Evolutionary conservation across 345 rosid genomes (phyloP).

Genomic region (Eucalyptus curtisii): DNA sequence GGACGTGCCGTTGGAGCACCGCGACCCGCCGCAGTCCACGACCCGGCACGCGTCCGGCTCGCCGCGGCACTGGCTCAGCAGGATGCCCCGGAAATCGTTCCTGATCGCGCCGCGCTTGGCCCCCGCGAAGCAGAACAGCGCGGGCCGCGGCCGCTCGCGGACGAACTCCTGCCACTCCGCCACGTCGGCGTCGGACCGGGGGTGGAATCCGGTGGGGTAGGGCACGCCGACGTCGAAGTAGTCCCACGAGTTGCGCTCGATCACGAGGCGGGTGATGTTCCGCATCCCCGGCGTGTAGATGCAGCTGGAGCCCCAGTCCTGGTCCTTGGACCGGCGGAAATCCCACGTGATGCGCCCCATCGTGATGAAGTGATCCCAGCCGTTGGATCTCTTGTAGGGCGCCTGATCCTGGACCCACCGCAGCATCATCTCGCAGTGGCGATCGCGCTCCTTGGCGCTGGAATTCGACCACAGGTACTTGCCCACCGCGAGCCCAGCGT

Average conservation of each 20-base stretch:
- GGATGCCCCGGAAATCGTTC: slow-evolving; percentile 68
- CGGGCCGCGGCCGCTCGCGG: slow-evolving; percentile 32
- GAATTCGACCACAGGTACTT: slow-evolving; percentile 55
- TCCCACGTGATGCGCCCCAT: slow-evolving; percentile 99
- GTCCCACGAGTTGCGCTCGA: slow-evolving; percentile 99
- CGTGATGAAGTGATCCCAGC: slow-evolving; percentile 91
- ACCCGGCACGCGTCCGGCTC: slow-evolving; percentile 39
- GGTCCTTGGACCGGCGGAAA: slow-evolving; percentile 61
- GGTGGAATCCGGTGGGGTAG: slow-evolving; percentile 99
- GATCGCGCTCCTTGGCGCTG: slow-evolving; percentile 59
- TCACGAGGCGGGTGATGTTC: slow-evolving; percentile 84
- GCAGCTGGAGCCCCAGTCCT: slow-evolving; percentile 94
- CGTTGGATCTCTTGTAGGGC: slow-evolving; percentile 50
- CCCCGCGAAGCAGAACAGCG: slow-evolving; percentile 89
- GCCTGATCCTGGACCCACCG: slow-evolving; percentile 61
- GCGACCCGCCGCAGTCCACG: slow-evolving; percentile 46
- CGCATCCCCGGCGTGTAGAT: slow-evolving; percentile 70
- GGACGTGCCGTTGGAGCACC: slow-evolving; percentile 72
- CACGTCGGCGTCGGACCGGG: slow-evolving; percentile 58
- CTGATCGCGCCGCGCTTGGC: slow-evolving; percentile 47
- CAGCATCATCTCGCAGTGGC: slow-evolving; percentile 54
- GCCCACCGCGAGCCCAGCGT: slow-evolving; percentile 92
- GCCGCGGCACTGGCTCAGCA: slow-evolving; percentile 51
- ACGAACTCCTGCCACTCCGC: slow-evolving; percentile 74
- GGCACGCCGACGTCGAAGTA: slow-evolving; percentile 91